Percentiles rank a stretch among this genome's conserved stretches.
phyloP scores from a whole-genome alignment of 108 stramenopile species.

The Aureococcus anophagefferens region DNA sequence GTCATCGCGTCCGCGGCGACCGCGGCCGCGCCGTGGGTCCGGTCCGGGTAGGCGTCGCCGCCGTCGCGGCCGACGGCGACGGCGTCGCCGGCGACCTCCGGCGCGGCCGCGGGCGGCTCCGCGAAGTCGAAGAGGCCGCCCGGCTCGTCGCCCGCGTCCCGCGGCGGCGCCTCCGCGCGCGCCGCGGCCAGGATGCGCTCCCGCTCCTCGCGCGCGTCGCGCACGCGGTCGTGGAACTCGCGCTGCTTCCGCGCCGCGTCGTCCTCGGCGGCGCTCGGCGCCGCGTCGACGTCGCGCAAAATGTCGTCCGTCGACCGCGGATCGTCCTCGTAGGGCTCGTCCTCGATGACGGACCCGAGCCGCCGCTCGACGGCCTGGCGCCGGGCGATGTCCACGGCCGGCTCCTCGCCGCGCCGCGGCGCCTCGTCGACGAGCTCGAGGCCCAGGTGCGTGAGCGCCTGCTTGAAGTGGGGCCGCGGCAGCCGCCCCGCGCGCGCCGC shows the following conservation, averaged over 20 bases:
- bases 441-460: slow-evolving; percentile 33
- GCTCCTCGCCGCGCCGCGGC: not conserved
- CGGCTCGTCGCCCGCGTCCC: too few species aligned
- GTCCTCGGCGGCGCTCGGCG: not conserved
- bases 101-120: too few species aligned
- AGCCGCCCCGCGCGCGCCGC: slow-evolving; percentile 20
- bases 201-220: not conserved
- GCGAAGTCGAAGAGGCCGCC: too few species aligned
- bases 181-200: not conserved
- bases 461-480: slow-evolving; percentile 34
- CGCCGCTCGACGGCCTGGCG: too few species aligned
- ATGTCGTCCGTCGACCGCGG: not conserved
- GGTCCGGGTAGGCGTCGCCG: too few species aligned
- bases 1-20: too few species aligned
- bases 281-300: not conserved
- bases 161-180: too few species aligned
- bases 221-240: slow-evolving; percentile 9
- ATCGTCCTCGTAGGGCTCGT: too few species aligned
- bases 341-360: too few species aligned
- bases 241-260: not conserved
- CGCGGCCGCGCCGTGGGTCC: too few species aligned
- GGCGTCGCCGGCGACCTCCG: too few species aligned
- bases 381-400: not conserved
- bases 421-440: slow-evolving; percentile 42
- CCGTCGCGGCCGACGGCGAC: too few species aligned